These are phyloP conservation scores for Cercospora sp. DNA, from an alignment of 2,329 filamentous ascomycete genomes.

Conservation along the genomic window DNA sequence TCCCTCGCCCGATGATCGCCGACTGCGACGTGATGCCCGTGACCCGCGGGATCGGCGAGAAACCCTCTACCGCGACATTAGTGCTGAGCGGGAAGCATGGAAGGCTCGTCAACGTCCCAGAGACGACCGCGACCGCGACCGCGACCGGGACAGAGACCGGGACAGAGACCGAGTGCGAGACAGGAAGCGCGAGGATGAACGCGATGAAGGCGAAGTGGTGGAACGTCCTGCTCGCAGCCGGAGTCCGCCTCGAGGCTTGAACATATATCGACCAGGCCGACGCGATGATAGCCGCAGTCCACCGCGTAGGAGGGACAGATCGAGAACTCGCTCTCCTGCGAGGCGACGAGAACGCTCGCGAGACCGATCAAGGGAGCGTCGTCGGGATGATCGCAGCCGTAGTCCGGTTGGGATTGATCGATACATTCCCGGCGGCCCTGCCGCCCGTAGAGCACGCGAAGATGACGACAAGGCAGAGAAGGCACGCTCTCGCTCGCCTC, in stretches of 20 bases:
- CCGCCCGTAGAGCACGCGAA: conserved; percentile 17
- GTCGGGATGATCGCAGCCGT: conserved; percentile 31
- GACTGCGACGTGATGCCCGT: conserved; percentile 14
- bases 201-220: conserved; percentile 38
- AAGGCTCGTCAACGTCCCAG: conserved; percentile 33
- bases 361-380: conserved; percentile 22
- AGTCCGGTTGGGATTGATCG: conserved; percentile 42
- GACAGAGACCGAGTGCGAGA: conserved; percentile 33
- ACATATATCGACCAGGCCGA: conserved; percentile 24
- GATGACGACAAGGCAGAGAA: conserved; percentile 22
- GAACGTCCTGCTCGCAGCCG: conserved; percentile 29
- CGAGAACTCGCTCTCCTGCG: conserved; percentile 27
- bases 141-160: conserved; percentile 24
- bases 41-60: conserved; percentile 28
- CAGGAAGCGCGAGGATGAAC: conserved; percentile 20
- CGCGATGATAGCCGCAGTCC: conserved; percentile 32
- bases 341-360: conserved; percentile 20
- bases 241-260: conserved; percentile 20
- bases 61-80: conserved; percentile 36
- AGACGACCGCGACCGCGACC: conserved; percentile 27
- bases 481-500: conserved; percentile 11
- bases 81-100: conserved; percentile 38
- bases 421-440: conserved; percentile 41
- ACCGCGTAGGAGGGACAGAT: conserved; percentile 24
- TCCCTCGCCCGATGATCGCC: conserved; percentile 30